Evolutionary conservation across 2,329 filamentous ascomycete genomes (phyloP).

Genomic region (Xylaria hypoxylon): DNA sequence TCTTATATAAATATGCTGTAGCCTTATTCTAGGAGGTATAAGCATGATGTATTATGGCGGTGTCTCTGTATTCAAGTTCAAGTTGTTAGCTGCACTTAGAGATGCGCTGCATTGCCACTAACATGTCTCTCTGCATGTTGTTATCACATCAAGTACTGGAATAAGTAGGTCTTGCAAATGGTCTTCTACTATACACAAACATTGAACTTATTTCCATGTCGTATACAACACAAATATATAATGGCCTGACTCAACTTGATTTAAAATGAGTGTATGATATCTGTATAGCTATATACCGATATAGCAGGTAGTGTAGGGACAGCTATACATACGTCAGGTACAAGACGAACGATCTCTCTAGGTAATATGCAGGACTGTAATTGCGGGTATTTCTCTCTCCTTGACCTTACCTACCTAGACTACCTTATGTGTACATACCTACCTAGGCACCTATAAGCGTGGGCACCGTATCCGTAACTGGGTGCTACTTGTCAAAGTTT

Average conservation of each 20-base stretch:
- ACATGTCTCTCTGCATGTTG: conserved; percentile 7
- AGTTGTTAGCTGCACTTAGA: conserved; percentile 14
- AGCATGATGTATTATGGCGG: not conserved
- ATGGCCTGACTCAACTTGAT: not conserved
- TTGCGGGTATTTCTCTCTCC: too few species aligned
- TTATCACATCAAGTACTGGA: conserved; percentile 6
- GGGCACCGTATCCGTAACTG: too few species aligned
- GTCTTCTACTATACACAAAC: not conserved
- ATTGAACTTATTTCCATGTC: not conserved
- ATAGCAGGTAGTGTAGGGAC: too few species aligned
- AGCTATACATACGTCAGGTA: too few species aligned
- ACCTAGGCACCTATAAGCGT: too few species aligned
- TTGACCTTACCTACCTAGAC: too few species aligned
- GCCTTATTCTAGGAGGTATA: not conserved
- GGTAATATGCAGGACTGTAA: too few species aligned
- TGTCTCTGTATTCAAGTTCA: not conserved
- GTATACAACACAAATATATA: not conserved
- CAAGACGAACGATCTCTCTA: too few species aligned
- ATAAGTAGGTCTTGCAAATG: conserved; percentile 5
- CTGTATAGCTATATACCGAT: too few species aligned
- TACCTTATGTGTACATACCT: too few species aligned
- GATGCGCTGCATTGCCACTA: conserved; percentile 15
- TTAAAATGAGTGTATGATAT: not conserved
- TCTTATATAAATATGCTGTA: not conserved
- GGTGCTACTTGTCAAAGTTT: too few species aligned